Conservation (phyloP, 1,139 yeast genomes). For the Sugiyamaella novakii region DNA sequence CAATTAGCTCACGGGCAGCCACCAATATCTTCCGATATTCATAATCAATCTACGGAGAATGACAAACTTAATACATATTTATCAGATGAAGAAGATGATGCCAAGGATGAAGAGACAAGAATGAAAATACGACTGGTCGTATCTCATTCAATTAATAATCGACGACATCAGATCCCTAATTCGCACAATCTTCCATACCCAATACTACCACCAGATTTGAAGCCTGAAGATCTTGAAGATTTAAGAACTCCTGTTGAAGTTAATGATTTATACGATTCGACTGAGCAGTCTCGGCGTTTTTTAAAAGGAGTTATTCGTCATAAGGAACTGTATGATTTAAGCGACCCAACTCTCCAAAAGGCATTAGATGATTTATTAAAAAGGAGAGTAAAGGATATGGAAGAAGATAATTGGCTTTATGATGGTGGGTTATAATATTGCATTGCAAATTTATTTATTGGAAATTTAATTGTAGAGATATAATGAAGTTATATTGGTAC, state of each 20-base stretch:
- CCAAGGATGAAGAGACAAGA: constrained; percentile 10
- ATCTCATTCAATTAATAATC: background rate
- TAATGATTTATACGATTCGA: constrained; percentile 1
- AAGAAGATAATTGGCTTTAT: constrained; percentile 10
- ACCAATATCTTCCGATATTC: too few relatives aligned
- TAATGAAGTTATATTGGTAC: too few relatives aligned
- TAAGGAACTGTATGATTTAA: background rate
- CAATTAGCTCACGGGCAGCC: too few relatives aligned
- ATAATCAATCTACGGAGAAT: too few relatives aligned
- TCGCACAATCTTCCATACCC: constrained; percentile 5
- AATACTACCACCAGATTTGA: constrained; percentile 9
- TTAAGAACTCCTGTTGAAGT: constrained; percentile 12
- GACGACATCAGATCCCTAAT: constrained; percentile 1
- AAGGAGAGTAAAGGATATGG: constrained; percentile 12
- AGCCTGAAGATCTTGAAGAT: constrained; percentile 6
- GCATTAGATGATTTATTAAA: background rate
- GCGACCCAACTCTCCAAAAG: background rate
- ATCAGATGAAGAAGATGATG: background rate
- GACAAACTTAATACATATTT: too few relatives aligned
- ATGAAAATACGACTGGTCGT: constrained; percentile 9
- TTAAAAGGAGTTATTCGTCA: background rate
- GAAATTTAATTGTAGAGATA: too few relatives aligned
- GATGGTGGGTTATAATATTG: constrained; percentile 6
- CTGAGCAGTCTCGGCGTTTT: background rate
- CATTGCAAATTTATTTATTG: background rate